Percentiles rank a stretch among this genome's conserved stretches.
phyloP scores from a whole-genome alignment of 2,329 filamentous ascomycete genomes.

The Balansia obtecta region DNA sequence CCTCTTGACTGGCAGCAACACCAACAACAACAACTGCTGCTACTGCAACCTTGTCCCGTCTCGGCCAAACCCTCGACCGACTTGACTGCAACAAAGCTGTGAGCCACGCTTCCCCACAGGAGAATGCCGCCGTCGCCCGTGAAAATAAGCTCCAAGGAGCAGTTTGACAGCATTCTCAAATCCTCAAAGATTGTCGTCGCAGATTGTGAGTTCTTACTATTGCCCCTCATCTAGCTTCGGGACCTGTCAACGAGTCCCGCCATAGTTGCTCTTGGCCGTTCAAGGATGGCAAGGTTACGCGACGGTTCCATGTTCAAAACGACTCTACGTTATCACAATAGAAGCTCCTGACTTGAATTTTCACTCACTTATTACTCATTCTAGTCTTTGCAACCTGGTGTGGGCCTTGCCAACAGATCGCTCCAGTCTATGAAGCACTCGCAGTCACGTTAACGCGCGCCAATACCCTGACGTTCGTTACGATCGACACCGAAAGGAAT shows the following conservation, averaged over 20 bases:
- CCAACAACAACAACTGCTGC: not conserved
- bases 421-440: slow-evolving; percentile 70
- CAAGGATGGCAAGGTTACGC: not conserved
- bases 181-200: slow-evolving; percentile 70
- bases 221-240: not conserved
- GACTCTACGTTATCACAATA: not conserved
- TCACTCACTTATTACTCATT: slow-evolving; percentile 5
- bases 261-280: not conserved
- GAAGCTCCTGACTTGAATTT: slow-evolving; percentile 5
- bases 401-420: slow-evolving; percentile 71
- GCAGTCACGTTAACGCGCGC: slow-evolving; percentile 57
- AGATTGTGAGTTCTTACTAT: slow-evolving; percentile 56
- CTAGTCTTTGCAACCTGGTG: slow-evolving; percentile 84
- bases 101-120: not conserved
- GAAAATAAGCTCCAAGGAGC: slow-evolving; percentile 35
- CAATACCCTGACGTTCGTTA: slow-evolving; percentile 68
- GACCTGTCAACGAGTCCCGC: not conserved
- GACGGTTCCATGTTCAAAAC: not conserved
- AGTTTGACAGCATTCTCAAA: slow-evolving; percentile 57
- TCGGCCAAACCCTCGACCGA: not conserved
- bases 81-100: not conserved
- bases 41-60: not conserved
- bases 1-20: too few relatives aligned
- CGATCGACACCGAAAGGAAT: slow-evolving; percentile 73
- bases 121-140: slow-evolving; percentile 18